Percentiles rank a stretch among this genome's conserved stretches.
phyloP scores from a whole-genome alignment of 306 rosid species.

The Cyamopsis tetragonoloba region DNA sequence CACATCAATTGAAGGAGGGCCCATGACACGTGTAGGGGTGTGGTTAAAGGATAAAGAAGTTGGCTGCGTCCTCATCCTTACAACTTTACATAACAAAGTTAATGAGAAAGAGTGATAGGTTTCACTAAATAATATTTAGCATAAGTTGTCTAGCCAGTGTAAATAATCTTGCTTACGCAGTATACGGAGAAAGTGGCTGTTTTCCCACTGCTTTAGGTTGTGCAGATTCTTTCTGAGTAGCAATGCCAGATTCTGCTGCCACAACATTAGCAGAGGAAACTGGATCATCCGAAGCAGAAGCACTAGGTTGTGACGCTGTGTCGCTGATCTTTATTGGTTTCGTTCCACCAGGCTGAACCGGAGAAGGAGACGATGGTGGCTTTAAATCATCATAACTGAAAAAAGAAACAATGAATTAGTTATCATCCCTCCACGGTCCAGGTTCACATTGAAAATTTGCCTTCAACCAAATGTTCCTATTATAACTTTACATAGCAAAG shows the following conservation, averaged over 20 bases:
- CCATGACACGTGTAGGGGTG: too few species aligned
- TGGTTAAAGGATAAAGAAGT: not conserved
- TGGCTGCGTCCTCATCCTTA: slow-evolving; percentile 37
- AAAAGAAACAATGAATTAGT: not conserved
- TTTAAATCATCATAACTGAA: slow-evolving; percentile 50
- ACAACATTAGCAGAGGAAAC: slow-evolving; percentile 33
- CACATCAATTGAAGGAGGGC: too few species aligned
- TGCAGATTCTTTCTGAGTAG: slow-evolving; percentile 33
- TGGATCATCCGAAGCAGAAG: too few species aligned
- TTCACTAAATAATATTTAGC: not conserved
- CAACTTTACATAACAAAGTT: slow-evolving; percentile 11
- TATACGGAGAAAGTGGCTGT: slow-evolving; percentile 63
- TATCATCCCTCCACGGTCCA: not conserved
- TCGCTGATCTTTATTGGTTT: slow-evolving; percentile 20
- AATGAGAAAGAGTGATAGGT: slow-evolving; percentile 2
- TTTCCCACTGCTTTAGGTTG: slow-evolving; percentile 33
- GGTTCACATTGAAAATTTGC: slow-evolving; percentile 10
- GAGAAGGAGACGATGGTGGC: slow-evolving; percentile 49
- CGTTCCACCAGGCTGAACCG: slow-evolving; percentile 31
- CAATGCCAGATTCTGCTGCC: slow-evolving; percentile 35
- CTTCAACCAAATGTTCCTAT: too few species aligned
- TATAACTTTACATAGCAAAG: slow-evolving; percentile 17
- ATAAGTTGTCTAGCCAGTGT: not conserved
- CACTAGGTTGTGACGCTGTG: slow-evolving; percentile 23
- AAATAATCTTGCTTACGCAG: slow-evolving; percentile 42